phyloP scores from a whole-genome alignment of 2,329 filamentous ascomycete genomes.

The Fusarium circinatum region DNA sequence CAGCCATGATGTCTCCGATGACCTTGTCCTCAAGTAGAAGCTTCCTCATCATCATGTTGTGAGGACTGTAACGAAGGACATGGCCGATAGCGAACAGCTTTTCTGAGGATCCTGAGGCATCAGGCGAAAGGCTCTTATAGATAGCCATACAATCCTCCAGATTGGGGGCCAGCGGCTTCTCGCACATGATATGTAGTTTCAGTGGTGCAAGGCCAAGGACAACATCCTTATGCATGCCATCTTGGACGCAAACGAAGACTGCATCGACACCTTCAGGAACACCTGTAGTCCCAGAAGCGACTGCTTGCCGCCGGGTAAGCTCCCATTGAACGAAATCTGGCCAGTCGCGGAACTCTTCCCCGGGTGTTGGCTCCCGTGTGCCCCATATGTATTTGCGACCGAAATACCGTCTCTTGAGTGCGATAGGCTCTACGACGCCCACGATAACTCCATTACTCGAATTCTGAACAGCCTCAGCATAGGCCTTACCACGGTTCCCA shows the following conservation, averaged over 20 bases:
- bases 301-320: not conserved
- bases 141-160: not conserved
- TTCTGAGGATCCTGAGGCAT: not conserved
- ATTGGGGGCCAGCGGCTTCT: not conserved
- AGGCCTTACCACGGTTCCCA: not conserved
- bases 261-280: not conserved
- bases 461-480: not conserved
- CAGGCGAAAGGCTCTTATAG: not conserved
- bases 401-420: not conserved
- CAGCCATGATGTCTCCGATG: not conserved
- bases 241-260: not conserved
- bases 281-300: not conserved
- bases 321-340: not conserved
- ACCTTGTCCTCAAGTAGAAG: not conserved
- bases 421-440: not conserved
- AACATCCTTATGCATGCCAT: not conserved
- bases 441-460: not conserved
- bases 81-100: not conserved
- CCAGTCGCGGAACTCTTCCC: not conserved
- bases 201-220: not conserved
- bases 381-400: not conserved
- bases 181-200: not conserved
- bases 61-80: not conserved
- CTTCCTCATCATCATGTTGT: not conserved
- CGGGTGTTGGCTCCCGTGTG: not conserved